A percentile compares a stretch with the other conserved stretches of the same genome.
Conservation (phyloP, 306 rosid species). For the Cyamopsis tetragonoloba region DNA sequence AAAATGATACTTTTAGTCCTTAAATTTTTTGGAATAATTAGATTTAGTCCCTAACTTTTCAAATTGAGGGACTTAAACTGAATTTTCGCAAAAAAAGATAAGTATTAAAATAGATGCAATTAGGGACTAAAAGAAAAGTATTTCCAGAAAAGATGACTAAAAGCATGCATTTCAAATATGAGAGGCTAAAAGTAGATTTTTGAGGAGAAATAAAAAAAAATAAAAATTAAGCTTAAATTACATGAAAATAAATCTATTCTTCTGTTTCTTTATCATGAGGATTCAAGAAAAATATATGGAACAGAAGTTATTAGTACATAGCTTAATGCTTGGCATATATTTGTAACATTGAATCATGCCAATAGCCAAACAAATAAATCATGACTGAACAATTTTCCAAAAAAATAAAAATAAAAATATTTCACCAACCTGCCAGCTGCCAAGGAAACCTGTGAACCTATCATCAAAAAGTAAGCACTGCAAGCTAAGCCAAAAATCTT, state of each 20-base stretch:
- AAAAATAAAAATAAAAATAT: neutral
- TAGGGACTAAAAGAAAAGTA: no score
- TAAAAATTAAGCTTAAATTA: no score
- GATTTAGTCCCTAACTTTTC: no score
- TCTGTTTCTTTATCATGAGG: neutral
- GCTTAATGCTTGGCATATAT: neutral
- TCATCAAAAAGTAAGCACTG: slow-evolving; percentile 50
- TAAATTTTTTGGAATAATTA: no score
- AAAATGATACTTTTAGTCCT: no score
- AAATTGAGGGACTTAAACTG: no score
- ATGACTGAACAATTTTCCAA: neutral
- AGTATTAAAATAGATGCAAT: no score
- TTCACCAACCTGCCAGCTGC: slow-evolving; percentile 77
- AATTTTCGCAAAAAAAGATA: no score
- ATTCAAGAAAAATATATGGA: neutral
- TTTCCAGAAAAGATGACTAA: no score
- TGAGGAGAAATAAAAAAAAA: no score
- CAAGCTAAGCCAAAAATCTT: slow-evolving; percentile 51
- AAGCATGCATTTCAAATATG: no score
- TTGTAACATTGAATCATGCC: neutral
- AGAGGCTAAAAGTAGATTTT: no score
- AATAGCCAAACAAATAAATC: neutral
- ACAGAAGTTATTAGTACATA: neutral
- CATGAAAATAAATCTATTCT: neutral
- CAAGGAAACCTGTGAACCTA: slow-evolving; percentile 56